Conservation (phyloP, 495 filamentous ascomycete species). For the Penicillium paxilli region DNA sequence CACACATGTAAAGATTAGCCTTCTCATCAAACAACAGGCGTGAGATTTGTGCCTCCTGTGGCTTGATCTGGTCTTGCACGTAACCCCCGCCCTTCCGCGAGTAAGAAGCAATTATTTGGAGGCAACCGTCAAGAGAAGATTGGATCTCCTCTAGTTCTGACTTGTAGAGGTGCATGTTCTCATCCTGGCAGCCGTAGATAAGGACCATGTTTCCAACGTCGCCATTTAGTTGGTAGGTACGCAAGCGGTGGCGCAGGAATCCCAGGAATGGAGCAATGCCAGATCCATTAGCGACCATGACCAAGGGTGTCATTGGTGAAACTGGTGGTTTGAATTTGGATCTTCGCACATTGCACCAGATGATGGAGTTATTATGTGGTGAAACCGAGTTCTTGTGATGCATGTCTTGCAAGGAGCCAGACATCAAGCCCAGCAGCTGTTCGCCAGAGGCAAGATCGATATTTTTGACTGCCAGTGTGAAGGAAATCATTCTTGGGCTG, state of each 20-base stretch:
- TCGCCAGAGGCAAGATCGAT: constrained; percentile 9
- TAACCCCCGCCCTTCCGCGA: neutral
- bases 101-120: neutral
- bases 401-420: constrained; percentile 16
- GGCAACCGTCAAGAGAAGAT: neutral
- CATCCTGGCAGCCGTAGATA: neutral
- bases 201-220: constrained; percentile 1
- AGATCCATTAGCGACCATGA: constrained; percentile 34
- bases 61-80: too few species aligned
- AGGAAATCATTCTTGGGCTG: constrained; percentile 17
- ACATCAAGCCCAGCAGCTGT: constrained; percentile 24
- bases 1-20: neutral
- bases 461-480: constrained; percentile 15
- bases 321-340: constrained; percentile 37
- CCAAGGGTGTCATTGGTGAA: constrained; percentile 15
- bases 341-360: constrained; percentile 21
- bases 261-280: constrained; percentile 31
- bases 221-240: neutral
- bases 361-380: constrained; percentile 19
- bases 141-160: neutral
- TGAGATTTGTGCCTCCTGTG: neutral
- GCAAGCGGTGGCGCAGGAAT: constrained; percentile 29
- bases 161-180: neutral
- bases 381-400: constrained; percentile 3
- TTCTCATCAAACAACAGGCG: neutral